Base-by-base conservation (phyloP, 345 rosid genomes). In the Bretschneidera sinensis region DNA sequence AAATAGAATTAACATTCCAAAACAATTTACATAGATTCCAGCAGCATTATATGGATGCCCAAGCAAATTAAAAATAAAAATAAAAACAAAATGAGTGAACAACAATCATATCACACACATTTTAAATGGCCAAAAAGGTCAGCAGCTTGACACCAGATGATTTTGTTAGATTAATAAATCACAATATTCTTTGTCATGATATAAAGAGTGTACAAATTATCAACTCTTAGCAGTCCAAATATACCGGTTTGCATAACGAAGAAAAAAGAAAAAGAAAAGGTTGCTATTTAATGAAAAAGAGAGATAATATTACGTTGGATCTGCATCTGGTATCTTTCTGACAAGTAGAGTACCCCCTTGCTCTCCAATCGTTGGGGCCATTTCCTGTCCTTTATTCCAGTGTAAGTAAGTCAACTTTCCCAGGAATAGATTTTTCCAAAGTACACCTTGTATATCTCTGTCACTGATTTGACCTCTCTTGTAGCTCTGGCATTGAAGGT, bases 321-420 rank as follows among this genome's bases (percentile, higher is more conserved):
- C 71, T 31, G 85, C 82, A 43, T 62, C 33, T 17, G 97, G 86
- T 75, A 94, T 71, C 73, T 88, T 94, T 49, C 99, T 83, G 49
- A 94, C 76, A 19, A 94, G 99, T 74, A 88, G 92, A 15, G 97
- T 84, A 58, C 87, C 85, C n/a, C 82, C 84, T 48, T 80, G 67
- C 21, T 64, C 77, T 60, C 85, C 88, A 20, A 77, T 63, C 58
- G 85, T 74, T 22, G 95, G 88, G 54, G 81, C 69, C 95, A 92
- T 87, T 33, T 85, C 85, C 62, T 48, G 73, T 66, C 87, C 97
- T 78, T 82, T 86, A 63, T 65, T 77, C 71, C 90, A 78, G 64
- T 84, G 89, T 57, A 88, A 71, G 69, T 63, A 94, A 17, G 96
- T 90, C 77, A 94, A 64, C 68, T 69, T 94, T 21, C 95, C 97